A percentile compares a stretch with the other conserved stretches of the same genome.
Conservation (phyloP, 1,284 basidiomycete species). For the Dichomitus squalens region DNA sequence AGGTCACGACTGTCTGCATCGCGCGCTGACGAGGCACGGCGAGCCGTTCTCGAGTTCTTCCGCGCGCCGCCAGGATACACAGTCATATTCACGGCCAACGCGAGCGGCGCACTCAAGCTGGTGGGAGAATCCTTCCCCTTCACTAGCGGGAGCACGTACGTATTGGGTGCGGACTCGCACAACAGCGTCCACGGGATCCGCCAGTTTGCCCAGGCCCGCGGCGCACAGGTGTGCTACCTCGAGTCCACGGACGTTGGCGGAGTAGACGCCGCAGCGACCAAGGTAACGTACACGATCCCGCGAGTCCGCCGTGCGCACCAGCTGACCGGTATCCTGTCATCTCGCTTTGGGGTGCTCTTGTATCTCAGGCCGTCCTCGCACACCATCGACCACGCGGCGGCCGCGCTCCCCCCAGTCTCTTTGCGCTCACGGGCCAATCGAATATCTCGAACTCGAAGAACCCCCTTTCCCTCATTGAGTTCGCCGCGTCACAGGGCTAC, state of each 20-base stretch:
- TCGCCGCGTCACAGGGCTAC: conserved; percentile 71
- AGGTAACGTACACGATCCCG: conserved; percentile 43
- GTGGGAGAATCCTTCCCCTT: conserved; percentile 83
- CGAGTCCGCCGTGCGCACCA: background rate
- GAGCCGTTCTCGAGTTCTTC: conserved; percentile 73
- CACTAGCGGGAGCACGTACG: conserved; percentile 51
- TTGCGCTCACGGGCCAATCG: conserved; percentile 78
- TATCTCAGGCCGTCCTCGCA: conserved; percentile 34
- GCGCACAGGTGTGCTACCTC: conserved; percentile 64
- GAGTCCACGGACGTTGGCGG: conserved; percentile 65
- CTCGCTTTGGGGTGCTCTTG: conserved; percentile 34
- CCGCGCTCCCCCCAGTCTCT: conserved; percentile 54
- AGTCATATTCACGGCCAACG: conserved; percentile 82
- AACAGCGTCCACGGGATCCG: conserved; percentile 86
- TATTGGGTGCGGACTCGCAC: conserved; percentile 76
- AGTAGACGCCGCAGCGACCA: conserved; percentile 55
- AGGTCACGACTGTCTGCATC: conserved; percentile 72
- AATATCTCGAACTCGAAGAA: conserved; percentile 73
- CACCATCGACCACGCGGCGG: conserved; percentile 44
- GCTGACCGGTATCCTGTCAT: background rate
- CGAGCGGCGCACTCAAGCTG: conserved; percentile 77
- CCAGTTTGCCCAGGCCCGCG: conserved; percentile 59
- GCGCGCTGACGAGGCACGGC: conserved; percentile 67
- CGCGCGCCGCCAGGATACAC: conserved; percentile 73
- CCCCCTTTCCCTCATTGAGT: conserved; percentile 43